These are phyloP conservation scores for Ogataea degrootiae DNA, from an alignment of 805 yeast genomes.

Conservation along the genomic window DNA sequence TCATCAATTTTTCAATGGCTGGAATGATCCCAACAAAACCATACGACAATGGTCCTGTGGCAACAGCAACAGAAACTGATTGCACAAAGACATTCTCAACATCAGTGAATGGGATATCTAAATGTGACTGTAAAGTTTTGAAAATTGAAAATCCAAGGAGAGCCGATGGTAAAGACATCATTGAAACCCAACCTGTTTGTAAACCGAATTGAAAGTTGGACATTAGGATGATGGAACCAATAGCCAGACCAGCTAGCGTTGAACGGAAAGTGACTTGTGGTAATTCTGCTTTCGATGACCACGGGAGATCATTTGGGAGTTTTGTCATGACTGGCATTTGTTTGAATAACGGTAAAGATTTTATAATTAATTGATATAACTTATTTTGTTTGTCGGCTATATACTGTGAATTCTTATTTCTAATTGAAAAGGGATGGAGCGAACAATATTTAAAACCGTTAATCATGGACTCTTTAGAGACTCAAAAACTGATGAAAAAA, in stretches of 20 bases:
- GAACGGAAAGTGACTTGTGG: slow-evolving; percentile 73
- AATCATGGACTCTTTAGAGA: too few species aligned
- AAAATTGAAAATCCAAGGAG: slow-evolving; percentile 80
- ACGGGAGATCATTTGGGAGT: slow-evolving; percentile 21
- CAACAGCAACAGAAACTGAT: slow-evolving; percentile 93
- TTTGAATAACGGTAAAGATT: too few species aligned
- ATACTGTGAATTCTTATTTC: too few species aligned
- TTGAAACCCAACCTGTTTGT: slow-evolving; percentile 98
- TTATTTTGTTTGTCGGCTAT: too few species aligned
- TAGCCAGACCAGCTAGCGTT: slow-evolving; percentile 66
- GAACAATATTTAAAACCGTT: too few species aligned
- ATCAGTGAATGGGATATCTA: slow-evolving; percentile 57
- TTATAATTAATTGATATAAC: too few species aligned
- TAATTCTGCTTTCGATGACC: slow-evolving; percentile 46
- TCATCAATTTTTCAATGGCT: slow-evolving; percentile 85
- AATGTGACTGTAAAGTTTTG: slow-evolving; percentile 41
- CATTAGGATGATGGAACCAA: slow-evolving; percentile 83
- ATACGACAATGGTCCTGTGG: slow-evolving; percentile 94
- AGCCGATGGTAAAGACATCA: slow-evolving; percentile 97
- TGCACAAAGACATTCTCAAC: slow-evolving; percentile 94
- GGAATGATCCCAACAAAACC: slow-evolving; percentile 96
- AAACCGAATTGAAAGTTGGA: slow-evolving; percentile 95
- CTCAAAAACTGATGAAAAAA: too few species aligned
- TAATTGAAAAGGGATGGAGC: too few species aligned
- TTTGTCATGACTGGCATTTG: slow-evolving; percentile 15